Evolutionary conservation across 129 eudicot species (phyloP).

Genomic region (sunflower (Helianthus annuus)): HanXRQr2.0-SUNRISE NC_035448.2:73677517-73678016

Average conservation of each 20-base stretch:
- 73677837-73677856: background rate
- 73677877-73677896: conserved; percentile 11
- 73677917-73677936: background rate
- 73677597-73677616: too few relatives aligned
- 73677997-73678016: background rate
- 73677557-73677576: background rate
- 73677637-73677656: too few relatives aligned
- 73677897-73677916: background rate
- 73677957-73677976: background rate
- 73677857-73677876: background rate
- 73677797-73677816: background rate
- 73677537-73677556: too few relatives aligned
- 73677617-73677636: too few relatives aligned
- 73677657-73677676: background rate
- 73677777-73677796: too few relatives aligned
- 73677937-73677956: background rate
- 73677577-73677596: too few relatives aligned
- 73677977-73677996: background rate
- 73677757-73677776: too few relatives aligned
- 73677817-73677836: background rate
- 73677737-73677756: background rate
- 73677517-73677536: too few relatives aligned
- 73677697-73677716: too few relatives aligned
- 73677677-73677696: too few relatives aligned
- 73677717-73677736: too few relatives aligned